phyloP scores from a whole-genome alignment of 306 rosid genomes.

The Trichosanthes cucumerina region DNA sequence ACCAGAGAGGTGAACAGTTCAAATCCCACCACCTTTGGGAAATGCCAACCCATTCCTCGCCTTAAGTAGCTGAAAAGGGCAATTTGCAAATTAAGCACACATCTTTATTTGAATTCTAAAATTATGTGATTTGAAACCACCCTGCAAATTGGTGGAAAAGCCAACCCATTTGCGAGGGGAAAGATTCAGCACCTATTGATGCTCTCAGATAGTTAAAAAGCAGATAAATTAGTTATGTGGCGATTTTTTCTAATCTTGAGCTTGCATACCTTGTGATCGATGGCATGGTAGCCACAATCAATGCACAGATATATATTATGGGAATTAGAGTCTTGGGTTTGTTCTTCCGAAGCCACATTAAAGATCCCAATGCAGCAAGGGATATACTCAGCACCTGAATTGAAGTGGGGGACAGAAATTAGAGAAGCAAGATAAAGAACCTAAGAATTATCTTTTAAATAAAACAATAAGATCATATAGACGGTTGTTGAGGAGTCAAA shows the following conservation, averaged over 20 bases:
- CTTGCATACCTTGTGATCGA: slow-evolving; percentile 75
- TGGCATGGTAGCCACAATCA: slow-evolving; percentile 89
- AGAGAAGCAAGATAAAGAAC: not conserved
- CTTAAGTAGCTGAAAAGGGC: slow-evolving; percentile 57
- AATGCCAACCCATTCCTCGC: slow-evolving; percentile 91
- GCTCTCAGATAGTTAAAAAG: not conserved
- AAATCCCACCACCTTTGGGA: slow-evolving; percentile 84
- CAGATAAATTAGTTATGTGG: not conserved
- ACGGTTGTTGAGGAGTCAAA: not conserved
- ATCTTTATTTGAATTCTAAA: not conserved
- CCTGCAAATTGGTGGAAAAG: too few relatives aligned
- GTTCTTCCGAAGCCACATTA: slow-evolving; percentile 97
- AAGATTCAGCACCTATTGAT: not conserved
- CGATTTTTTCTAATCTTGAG: not conserved
- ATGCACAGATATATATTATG: slow-evolving; percentile 71
- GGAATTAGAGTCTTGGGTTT: slow-evolving; percentile 89
- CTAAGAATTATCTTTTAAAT: not conserved
- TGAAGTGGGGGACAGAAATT: slow-evolving; percentile 11
- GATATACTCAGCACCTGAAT: slow-evolving; percentile 85
- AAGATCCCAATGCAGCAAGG: slow-evolving; percentile 88
- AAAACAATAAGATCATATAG: not conserved
- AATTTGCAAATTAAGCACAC: not conserved
- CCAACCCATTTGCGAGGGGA: not conserved
- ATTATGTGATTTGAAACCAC: not conserved
- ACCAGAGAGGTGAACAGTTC: slow-evolving; percentile 76